phyloP scores from a whole-genome alignment of 2,329 filamentous ascomycete genomes.

The Monilinia laxa region DNA sequence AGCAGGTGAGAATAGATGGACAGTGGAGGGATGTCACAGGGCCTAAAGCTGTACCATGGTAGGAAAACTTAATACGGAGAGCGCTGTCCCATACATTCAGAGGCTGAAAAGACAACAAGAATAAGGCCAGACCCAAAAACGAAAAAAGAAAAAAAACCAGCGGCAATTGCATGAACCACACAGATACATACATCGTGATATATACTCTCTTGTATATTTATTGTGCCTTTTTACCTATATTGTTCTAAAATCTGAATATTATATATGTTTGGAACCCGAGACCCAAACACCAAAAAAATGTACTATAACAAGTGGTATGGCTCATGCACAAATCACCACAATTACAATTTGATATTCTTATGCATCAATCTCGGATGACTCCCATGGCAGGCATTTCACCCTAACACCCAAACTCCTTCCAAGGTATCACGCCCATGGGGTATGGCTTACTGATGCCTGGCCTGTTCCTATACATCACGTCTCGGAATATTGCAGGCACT shows the following conservation, averaged over 20 bases:
- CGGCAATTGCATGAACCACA: not conserved
- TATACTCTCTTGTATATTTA: not conserved
- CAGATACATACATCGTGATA: not conserved
- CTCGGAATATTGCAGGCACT: not conserved
- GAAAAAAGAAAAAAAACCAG: not conserved
- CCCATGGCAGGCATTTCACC: too few species aligned
- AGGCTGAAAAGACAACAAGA: not conserved
- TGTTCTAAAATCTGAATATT: not conserved
- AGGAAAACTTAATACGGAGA: not conserved
- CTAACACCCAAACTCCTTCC: not conserved
- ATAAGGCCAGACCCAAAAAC: not conserved
- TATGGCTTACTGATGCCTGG: not conserved
- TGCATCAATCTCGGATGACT: not conserved
- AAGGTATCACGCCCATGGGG: not conserved
- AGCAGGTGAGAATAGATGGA: conserved; percentile 35
- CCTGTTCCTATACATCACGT: not conserved
- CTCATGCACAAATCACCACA: not conserved
- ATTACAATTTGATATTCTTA: too few species aligned
- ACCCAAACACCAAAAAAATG: not conserved
- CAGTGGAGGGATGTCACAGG: conserved; percentile 39
- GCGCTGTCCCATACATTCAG: not conserved
- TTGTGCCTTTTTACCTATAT: not conserved
- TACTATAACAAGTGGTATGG: not conserved
- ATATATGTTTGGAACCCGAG: not conserved
- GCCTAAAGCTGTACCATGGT: conserved; percentile 38